phyloP scores from a whole-genome alignment of 768 basidiomycete genomes.

The Boletus sp. region DNA sequence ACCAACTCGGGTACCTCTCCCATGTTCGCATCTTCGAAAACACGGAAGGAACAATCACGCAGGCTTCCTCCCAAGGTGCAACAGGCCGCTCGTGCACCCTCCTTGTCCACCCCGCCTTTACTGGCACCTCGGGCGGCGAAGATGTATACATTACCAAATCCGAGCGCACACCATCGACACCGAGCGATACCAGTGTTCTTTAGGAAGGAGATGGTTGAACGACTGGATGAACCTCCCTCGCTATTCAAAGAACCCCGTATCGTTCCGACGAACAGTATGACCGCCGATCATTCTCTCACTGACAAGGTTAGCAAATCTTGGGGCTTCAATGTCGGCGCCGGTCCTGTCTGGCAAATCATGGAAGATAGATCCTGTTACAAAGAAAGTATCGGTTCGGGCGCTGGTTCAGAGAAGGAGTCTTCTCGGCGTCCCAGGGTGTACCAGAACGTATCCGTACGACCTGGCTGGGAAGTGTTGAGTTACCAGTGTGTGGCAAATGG shows the following conservation, averaged over 20 bases:
- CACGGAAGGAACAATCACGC: slow-evolving; percentile 13
- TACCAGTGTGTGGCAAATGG: slow-evolving; percentile 43
- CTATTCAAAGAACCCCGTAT: slow-evolving; percentile 46
- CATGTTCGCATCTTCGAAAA: slow-evolving; percentile 5
- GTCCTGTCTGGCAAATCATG: slow-evolving; percentile 74
- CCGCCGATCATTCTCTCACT: slow-evolving; percentile 42
- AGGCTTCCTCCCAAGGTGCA: slow-evolving; percentile 20
- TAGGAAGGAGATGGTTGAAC: slow-evolving; percentile 50
- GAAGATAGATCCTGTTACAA: slow-evolving; percentile 81
- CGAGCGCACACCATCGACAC: slow-evolving; percentile 71
- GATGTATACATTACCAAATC: slow-evolving; percentile 58
- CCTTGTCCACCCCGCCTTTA: slow-evolving; percentile 4
- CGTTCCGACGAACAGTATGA: slow-evolving; percentile 55
- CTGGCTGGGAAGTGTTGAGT: slow-evolving; percentile 45
- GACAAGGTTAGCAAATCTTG: slow-evolving; percentile 63
- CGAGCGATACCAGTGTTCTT: slow-evolving; percentile 60
- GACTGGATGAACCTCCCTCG: slow-evolving; percentile 48
- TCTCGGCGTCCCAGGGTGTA: slow-evolving; percentile 61
- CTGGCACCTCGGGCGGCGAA: slow-evolving; percentile 28
- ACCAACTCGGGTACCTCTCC: neutral
- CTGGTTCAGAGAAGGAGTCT: slow-evolving; percentile 40
- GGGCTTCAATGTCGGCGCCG: slow-evolving; percentile 71
- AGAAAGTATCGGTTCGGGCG: slow-evolving; percentile 42
- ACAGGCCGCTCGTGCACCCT: slow-evolving; percentile 1
- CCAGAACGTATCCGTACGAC: slow-evolving; percentile 37